Conservation (phyloP, 495 filamentous ascomycete species). For the Aspergillus nanangensis region DNA sequence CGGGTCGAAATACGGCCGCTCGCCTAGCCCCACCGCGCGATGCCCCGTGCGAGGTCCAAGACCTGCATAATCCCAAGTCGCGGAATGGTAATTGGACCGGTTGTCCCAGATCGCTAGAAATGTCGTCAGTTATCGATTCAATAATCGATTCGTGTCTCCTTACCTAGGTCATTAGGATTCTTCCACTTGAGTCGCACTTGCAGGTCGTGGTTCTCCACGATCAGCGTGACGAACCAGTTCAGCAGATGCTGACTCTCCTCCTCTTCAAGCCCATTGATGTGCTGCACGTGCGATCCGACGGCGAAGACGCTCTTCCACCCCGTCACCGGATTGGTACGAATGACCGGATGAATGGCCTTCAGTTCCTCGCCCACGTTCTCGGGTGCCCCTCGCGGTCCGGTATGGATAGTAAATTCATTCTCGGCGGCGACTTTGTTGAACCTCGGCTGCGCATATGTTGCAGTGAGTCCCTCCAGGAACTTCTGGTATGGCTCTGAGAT, state of each 20-base stretch:
- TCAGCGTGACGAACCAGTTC: slow-evolving; percentile 56
- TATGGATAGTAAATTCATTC: slow-evolving; percentile 53
- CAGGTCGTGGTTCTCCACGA: slow-evolving; percentile 75
- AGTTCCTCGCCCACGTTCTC: slow-evolving; percentile 63
- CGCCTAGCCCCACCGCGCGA: slow-evolving; percentile 61
- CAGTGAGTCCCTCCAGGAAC: slow-evolving; percentile 66
- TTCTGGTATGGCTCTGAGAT: slow-evolving; percentile 58
- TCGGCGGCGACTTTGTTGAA: slow-evolving; percentile 55
- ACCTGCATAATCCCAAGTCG: slow-evolving; percentile 64
- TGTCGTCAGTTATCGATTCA: not conserved
- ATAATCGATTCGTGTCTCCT: too few species aligned
- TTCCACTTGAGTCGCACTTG: slow-evolving; percentile 69
- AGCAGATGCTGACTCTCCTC: slow-evolving; percentile 61
- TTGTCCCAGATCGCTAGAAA: slow-evolving; percentile 76
- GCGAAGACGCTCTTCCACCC: slow-evolving; percentile 77
- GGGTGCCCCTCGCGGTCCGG: slow-evolving; percentile 55
- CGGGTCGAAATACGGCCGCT: slow-evolving; percentile 63
- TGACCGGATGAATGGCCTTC: slow-evolving; percentile 61
- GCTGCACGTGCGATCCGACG: slow-evolving; percentile 53
- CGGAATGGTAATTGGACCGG: slow-evolving; percentile 62
- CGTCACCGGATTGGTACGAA: slow-evolving; percentile 81
- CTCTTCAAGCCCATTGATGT: slow-evolving; percentile 63
- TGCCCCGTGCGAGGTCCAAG: slow-evolving; percentile 55
- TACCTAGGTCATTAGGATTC: slow-evolving; percentile 51
- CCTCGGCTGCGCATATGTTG: slow-evolving; percentile 56